Conservation (phyloP, 2,329 filamentous ascomycete species). For the Amesomyces nigricolor region DNA sequence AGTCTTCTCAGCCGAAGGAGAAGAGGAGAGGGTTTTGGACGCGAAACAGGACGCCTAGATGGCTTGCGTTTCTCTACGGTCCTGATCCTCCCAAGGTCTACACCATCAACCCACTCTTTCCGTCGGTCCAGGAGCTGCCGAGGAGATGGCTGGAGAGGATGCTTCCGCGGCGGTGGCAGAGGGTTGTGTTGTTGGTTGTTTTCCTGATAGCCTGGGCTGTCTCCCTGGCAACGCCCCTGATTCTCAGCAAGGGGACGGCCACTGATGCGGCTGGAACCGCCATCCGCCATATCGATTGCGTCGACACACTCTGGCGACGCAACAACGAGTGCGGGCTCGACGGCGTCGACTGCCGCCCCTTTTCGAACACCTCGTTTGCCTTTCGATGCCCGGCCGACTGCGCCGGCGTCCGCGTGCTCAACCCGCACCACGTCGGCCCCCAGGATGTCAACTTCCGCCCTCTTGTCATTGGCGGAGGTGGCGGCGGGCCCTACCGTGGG, state of each 20-base stretch:
- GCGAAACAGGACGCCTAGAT: neutral
- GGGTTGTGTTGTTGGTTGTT: conserved; percentile 6
- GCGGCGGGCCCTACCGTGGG: conserved; percentile 48
- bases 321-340: conserved; percentile 55
- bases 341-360: conserved; percentile 54
- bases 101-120: conserved; percentile 15
- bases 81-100: conserved; percentile 14
- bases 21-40: neutral
- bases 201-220: conserved; percentile 15
- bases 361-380: conserved; percentile 48
- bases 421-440: conserved; percentile 52
- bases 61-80: conserved; percentile 13
- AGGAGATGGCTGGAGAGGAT: conserved; percentile 8
- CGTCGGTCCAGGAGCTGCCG: conserved; percentile 17
- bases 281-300: conserved; percentile 41
- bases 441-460: conserved; percentile 40
- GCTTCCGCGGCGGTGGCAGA: conserved; percentile 8
- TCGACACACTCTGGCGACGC: conserved; percentile 49
- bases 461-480: conserved; percentile 40
- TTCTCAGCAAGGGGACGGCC: conserved; percentile 14
- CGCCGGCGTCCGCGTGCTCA: conserved; percentile 42
- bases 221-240: conserved; percentile 11
- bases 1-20: neutral
- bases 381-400: conserved; percentile 59
- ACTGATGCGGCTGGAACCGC: conserved; percentile 4